A percentile compares a stretch with the other conserved stretches of the same genome.
Conservation (phyloP, 169 alveolate genomes). For the Perkinsus olseni region DNA sequence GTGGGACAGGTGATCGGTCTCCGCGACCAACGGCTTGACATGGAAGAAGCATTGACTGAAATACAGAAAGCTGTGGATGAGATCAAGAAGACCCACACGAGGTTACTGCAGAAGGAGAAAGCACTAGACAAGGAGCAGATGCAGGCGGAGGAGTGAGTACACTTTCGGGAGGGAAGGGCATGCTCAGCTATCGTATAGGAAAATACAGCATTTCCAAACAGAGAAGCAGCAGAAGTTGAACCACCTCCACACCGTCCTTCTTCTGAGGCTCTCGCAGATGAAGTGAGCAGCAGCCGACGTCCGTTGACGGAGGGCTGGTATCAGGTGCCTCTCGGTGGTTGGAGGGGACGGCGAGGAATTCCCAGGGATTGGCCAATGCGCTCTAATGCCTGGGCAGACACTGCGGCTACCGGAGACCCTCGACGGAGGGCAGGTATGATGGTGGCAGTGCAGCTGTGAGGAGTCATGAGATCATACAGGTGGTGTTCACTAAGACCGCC, state of each 20-base stretch:
- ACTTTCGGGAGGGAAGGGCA: neutral
- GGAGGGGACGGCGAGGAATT: no score
- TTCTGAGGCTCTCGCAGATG: slow-evolving; percentile 29
- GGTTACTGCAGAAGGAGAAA: slow-evolving; percentile 42
- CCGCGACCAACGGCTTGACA: slow-evolving; percentile 51
- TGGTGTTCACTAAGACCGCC: slow-evolving; percentile 45
- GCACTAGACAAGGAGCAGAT: slow-evolving; percentile 32
- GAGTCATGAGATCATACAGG: neutral
- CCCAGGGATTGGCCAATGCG: neutral
- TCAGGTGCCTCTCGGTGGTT: no score
- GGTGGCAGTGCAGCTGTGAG: neutral
- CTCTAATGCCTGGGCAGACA: neutral
- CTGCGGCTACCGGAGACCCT: neutral
- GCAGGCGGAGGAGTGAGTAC: slow-evolving; percentile 23
- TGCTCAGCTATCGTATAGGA: slow-evolving; percentile 38
- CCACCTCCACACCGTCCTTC: slow-evolving; percentile 40
- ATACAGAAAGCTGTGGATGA: slow-evolving; percentile 52
- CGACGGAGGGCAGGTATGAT: neutral
- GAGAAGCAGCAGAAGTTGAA: slow-evolving; percentile 60
- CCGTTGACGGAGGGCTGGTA: no score
- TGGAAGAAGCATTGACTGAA: slow-evolving; percentile 51
- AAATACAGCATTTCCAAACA: slow-evolving; percentile 55
- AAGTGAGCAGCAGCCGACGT: neutral
- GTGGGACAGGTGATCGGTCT: slow-evolving; percentile 15
- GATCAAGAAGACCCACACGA: slow-evolving; percentile 52